Evolutionary conservation across 163 green algal species (phyloP), one percentile per base, ranked within the genome.

Genomic region (Picocystis sp.): DNA sequence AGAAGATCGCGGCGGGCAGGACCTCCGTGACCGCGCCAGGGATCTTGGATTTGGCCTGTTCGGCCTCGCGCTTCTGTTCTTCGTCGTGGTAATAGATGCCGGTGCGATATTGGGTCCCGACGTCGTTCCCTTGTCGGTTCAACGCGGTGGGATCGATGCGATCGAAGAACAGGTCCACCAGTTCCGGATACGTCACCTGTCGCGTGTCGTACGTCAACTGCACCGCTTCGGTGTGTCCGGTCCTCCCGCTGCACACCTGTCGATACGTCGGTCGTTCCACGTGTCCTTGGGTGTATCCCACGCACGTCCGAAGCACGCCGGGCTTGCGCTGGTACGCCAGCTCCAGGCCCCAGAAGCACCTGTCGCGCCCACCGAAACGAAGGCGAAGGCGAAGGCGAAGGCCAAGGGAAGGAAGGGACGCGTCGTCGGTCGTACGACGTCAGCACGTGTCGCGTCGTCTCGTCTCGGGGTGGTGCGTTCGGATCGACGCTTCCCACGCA

Each of bases 291-390:
- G 25, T 52, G 56, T 82, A 86, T 11, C 76, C 73, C 9, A 79
- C 73, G 12, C 60, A 38, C 2, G 75, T 84, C 19, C 23, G 13
- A 13, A 79, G n/a, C 35, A 85, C 79, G 12, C 79, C 79, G 0
- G 71, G 70, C 11, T 80, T 53, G 1, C 77, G 56, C 60, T 77
- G 69, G 60, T 80, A 87, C 2, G 62, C 59, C 19, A 87, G 63
- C 67, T 87, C 78, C n/a, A 75, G 60, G 21, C 66, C 65, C 75
- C 77, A 86, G 67, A 84, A 86, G 69, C 73, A 83, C 22, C 79
- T 75, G 1, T 63, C 69, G 3, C 60, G 17, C 17, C 17, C 17
- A 19, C 17, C 17, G 17, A 19, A 19, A 19, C 17, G 17, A 19
- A 19, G 17, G 17, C 17, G 17, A 19, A 19, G 17, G 17, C 17